Percentiles rank a stretch among this genome's conserved stretches.
phyloP scores from a whole-genome alignment of 1,139 yeast species.

The Blastobotrys malaysiensis region DNA sequence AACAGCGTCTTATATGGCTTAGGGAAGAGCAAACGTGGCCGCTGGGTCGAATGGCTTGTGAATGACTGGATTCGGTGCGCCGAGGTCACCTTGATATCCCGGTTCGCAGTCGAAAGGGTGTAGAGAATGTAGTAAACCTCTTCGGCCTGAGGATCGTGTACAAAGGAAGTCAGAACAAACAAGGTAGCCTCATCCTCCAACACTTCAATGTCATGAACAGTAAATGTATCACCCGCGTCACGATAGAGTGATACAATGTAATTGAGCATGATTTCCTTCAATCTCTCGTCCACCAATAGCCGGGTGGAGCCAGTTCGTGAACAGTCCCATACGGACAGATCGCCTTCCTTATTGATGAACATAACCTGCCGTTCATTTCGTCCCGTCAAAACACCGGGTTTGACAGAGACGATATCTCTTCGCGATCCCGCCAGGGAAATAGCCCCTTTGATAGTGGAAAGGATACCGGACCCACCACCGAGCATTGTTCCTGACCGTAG shows the following conservation, averaged over 20 bases:
- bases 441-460: slow-evolving; percentile 29
- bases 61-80: slow-evolving; percentile 51
- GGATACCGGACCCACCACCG: slow-evolving; percentile 31
- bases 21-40: slow-evolving; percentile 57
- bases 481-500: slow-evolving; percentile 22
- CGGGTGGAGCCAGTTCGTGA: slow-evolving; percentile 42
- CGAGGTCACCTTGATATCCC: slow-evolving; percentile 54
- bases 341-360: slow-evolving; percentile 40
- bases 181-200: slow-evolving; percentile 38
- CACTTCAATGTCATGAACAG: slow-evolving; percentile 48
- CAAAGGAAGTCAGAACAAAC: slow-evolving; percentile 46
- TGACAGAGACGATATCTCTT: slow-evolving; percentile 56
- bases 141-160: slow-evolving; percentile 22
- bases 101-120: slow-evolving; percentile 50
- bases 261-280: slow-evolving; percentile 36
- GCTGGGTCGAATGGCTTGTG: slow-evolving; percentile 31
- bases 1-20: slow-evolving; percentile 58
- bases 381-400: slow-evolving; percentile 48
- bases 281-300: slow-evolving; percentile 34
- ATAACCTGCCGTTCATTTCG: slow-evolving; percentile 47
- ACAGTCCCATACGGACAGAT: slow-evolving; percentile 44
- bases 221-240: slow-evolving; percentile 37
- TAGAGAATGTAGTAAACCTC: slow-evolving; percentile 45
- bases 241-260: slow-evolving; percentile 42
- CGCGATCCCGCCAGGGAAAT: slow-evolving; percentile 27